phyloP scores from a whole-genome alignment of 352 stramenopile genomes.

The Globisporangium echinulatum region DNA sequence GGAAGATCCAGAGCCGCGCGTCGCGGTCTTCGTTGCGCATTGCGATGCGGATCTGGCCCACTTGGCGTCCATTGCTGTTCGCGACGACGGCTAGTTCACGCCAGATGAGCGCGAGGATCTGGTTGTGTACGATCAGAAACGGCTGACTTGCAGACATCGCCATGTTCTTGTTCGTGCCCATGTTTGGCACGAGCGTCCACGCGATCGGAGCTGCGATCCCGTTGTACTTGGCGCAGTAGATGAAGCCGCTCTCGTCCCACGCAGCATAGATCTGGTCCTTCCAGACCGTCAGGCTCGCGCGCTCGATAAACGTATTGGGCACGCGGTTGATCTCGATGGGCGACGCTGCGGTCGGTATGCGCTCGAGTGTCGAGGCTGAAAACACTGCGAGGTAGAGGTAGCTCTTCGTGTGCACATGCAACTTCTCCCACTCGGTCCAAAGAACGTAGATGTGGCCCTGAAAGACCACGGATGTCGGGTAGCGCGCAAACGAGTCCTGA shows the following conservation, averaged over 20 bases:
- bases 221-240: slow-evolving; percentile 53
- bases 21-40: slow-evolving; percentile 44
- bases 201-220: slow-evolving; percentile 23
- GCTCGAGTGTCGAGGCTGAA: slow-evolving; percentile 27
- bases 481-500: slow-evolving; percentile 40
- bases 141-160: slow-evolving; percentile 35
- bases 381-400: slow-evolving; percentile 56
- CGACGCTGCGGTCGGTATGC: slow-evolving; percentile 16
- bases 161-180: slow-evolving; percentile 55
- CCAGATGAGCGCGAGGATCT: slow-evolving; percentile 57
- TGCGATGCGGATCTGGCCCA: slow-evolving; percentile 51
- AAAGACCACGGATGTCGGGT: slow-evolving; percentile 32
- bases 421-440: slow-evolving; percentile 53
- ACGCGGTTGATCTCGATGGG: slow-evolving; percentile 34
- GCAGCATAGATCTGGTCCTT: slow-evolving; percentile 45
- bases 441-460: slow-evolving; percentile 46
- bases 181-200: slow-evolving; percentile 63
- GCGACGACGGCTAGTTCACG: slow-evolving; percentile 23
- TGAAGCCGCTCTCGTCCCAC: slow-evolving; percentile 59
- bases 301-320: slow-evolving; percentile 46
- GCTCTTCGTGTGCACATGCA: slow-evolving; percentile 28
- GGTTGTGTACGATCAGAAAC: slow-evolving; percentile 49
- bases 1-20: slow-evolving; percentile 63
- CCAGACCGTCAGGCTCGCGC: slow-evolving; percentile 34
- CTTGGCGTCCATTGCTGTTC: slow-evolving; percentile 10